Evolutionary conservation across 2,329 filamentous ascomycete species (phyloP), one percentile per base, ranked within the genome.

Genomic region (Apiospora phragmitis): DNA sequence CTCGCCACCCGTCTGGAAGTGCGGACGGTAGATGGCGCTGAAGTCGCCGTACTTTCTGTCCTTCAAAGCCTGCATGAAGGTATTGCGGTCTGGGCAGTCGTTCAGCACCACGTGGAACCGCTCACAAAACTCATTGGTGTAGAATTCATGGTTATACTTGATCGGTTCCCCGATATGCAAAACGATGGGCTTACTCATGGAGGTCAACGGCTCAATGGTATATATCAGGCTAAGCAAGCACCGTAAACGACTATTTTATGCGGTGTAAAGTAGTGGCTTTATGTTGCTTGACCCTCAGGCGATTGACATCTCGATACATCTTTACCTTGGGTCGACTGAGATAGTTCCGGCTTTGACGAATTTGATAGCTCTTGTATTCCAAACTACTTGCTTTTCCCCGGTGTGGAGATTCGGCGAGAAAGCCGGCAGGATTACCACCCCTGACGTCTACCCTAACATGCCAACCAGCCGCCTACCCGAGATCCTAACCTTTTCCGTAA

Each of bases 1-100:
- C 78, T 92, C 90, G 11, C 88, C 89, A 38, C 90, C 90, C 0
- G 88, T 89, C 69, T 87, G 85, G 85, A 88, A 92, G 73, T 89
- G 90, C 0, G 90, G 90, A 0, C 90, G 84, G 75, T 90, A 88
- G 73, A 87, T 82, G 71, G 86, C 88, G 21, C 81, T 75, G 70
- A 82, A 81, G 43, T 73, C 49, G 55, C 70, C 67, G 65, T 62
- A 69, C 47, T 79, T 80, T 16, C 79, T 77, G 2, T 83, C 79
- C 59, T 83, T 81, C 26, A 86, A 71, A 0, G 83, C 83, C 32
- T 78, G 75, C 29, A 83, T 83, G 67, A 86, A 86, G 0, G 76
- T 77, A 5, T 74, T 74, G 18, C 83, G 77, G 35, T 83, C 78
- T 2, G 77, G 73, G 42, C 80, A 74, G 51, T 81, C 77, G 67